Percentiles rank a stretch among this genome's conserved stretches.
Conservation (phyloP, 208 protist species). For the Leishmania gerbilli region DNA sequence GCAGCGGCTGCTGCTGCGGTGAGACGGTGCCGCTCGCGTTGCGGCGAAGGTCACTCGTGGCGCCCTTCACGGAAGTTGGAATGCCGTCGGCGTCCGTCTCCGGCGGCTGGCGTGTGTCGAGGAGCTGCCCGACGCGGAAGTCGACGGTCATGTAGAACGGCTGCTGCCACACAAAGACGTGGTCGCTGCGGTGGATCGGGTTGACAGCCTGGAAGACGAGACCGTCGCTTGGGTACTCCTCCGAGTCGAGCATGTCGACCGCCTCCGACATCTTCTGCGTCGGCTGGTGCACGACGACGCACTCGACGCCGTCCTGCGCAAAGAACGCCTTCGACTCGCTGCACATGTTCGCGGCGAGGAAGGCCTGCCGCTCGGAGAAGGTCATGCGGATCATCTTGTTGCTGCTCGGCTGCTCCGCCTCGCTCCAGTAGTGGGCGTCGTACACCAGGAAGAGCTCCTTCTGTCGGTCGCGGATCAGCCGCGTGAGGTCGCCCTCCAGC, state of each 20-base stretch:
- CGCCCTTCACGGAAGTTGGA: neutral
- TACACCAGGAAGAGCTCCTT: slow-evolving; percentile 79
- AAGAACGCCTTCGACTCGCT: slow-evolving; percentile 52
- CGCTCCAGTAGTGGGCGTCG: slow-evolving; percentile 81
- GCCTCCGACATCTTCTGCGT: slow-evolving; percentile 49
- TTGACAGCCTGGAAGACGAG: slow-evolving; percentile 76
- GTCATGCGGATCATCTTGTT: slow-evolving; percentile 67
- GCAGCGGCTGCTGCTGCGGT: slow-evolving; percentile 7
- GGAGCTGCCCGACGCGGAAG: slow-evolving; percentile 71
- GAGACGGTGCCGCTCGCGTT: neutral
- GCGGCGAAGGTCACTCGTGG: neutral
- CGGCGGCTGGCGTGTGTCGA: slow-evolving; percentile 14
- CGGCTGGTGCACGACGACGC: slow-evolving; percentile 69
- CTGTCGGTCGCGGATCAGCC: slow-evolving; percentile 41
- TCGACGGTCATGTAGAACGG: slow-evolving; percentile 69
- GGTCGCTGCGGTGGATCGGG: slow-evolving; percentile 49
- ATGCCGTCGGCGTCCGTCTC: slow-evolving; percentile 7
- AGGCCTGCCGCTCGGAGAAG: slow-evolving; percentile 62
- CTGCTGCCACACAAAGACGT: slow-evolving; percentile 70
- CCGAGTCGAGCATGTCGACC: slow-evolving; percentile 61
- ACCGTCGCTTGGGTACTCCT: slow-evolving; percentile 69
- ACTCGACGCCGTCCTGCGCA: slow-evolving; percentile 38
- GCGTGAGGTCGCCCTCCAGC: slow-evolving; percentile 74
- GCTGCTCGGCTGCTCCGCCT: slow-evolving; percentile 32
- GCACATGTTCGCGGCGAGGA: slow-evolving; percentile 52